Base-by-base conservation (phyloP, 371 early-diverging fungal genomes). In the Mucor ambiguus region DNA sequence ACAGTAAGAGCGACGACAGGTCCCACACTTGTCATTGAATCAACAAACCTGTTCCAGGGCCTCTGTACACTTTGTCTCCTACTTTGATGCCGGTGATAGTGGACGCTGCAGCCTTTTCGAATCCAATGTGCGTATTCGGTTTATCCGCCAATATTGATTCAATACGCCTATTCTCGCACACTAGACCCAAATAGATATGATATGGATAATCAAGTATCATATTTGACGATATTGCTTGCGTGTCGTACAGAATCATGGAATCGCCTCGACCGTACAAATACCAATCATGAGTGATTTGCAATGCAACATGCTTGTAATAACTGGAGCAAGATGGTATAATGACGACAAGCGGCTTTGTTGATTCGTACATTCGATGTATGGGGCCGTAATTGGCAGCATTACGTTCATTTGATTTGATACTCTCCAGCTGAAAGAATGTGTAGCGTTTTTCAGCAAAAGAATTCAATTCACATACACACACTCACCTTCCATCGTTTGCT, bases 181-280 rank as follows among this genome's bases (percentile, higher is more conserved):
- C 55, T 5, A 73, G 20, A 9, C 67, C 70, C 8, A 73, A 56
- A 49, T 70, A 73, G 4, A 73, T 38, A 20, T 33, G 49, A 18
- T 61, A 60, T 4, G 30, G 26, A 8, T 44, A 29, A 7, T 41
- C 30, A 4, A 29, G 18, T 24, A 16, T 33, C 9, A 4, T n/a
- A 28, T 9, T 8, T 10, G 29, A 29, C 20, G 57, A 48, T 22
- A 74, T 76, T 26, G 82, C 85, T 28, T 81, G 70, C 7, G 73
- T 58, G 57, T 89, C 89, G 5, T 73, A 71, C 8, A 88, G n/a
- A 59, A 88, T 85, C 52, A 81, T 74, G 0, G 89, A 75, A 43
- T 86, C 85, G 6, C 88, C 88, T 14, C 85, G 64, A 7, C 86
- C 88, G 58, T 82, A 88, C 8, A 87, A 61, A 66, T 85, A 88